Evolutionary conservation across 129 eudicot genomes (phyloP).

Genomic region (Flaveria ramosissima): DNA sequence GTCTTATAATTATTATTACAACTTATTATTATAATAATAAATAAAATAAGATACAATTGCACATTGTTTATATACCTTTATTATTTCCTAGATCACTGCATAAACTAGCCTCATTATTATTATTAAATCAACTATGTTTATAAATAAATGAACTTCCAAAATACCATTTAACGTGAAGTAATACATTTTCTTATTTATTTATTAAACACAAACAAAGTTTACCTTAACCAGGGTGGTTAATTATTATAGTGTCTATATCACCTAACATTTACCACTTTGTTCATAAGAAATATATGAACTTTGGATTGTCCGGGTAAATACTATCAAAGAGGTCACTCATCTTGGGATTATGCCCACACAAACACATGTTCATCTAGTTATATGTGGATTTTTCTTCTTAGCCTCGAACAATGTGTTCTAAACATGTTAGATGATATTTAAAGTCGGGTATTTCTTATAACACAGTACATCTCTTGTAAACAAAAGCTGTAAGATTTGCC

Average conservation of each 20-base stretch:
- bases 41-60: no score
- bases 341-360: background rate
- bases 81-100: no score
- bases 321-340: background rate
- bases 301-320: background rate
- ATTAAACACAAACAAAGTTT: no score
- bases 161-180: no score
- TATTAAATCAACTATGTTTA: no score
- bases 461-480: background rate
- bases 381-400: background rate
- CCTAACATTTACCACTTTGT: background rate
- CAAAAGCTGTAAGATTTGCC: background rate
- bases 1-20: no score
- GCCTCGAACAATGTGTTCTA: background rate
- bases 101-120: background rate
- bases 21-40: no score
- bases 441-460: background rate
- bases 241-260: background rate
- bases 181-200: no score
- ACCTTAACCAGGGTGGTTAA: no score
- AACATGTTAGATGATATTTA: background rate
- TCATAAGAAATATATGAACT: background rate
- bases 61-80: no score
- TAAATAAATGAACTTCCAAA: no score
- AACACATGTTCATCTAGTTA: background rate